Percentiles rank a stretch among this genome's conserved stretches.
Evolutionary conservation across 2,329 filamentous ascomycete species (phyloP).

Genomic region (Fusarium palustre): DNA sequence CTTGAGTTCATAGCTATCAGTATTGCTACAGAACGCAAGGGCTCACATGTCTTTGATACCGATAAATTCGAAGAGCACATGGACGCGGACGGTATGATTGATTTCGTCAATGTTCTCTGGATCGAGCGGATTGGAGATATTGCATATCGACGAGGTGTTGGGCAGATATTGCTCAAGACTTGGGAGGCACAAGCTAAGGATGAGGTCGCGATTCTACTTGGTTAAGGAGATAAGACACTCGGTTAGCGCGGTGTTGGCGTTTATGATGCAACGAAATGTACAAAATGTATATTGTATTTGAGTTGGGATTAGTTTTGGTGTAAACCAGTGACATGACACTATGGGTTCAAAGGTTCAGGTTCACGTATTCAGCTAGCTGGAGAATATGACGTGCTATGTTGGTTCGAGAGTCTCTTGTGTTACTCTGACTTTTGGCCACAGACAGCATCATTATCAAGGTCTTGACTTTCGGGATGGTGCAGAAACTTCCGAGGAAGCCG

Average conservation of each 20-base stretch:
- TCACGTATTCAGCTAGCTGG: not conserved
- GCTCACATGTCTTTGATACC: slow-evolving; percentile 55
- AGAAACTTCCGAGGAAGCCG: not conserved
- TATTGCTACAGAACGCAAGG: slow-evolving; percentile 56
- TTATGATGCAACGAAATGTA: slow-evolving; percentile 2
- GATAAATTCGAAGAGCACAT: slow-evolving; percentile 57
- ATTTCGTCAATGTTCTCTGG: slow-evolving; percentile 62
- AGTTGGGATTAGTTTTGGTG: slow-evolving; percentile 15
- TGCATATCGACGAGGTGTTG: slow-evolving; percentile 56
- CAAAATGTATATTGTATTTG: slow-evolving; percentile 22
- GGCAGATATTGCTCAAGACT: slow-evolving; percentile 55
- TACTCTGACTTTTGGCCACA: no score
- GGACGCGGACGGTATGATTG: slow-evolving; percentile 57
- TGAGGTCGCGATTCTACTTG: slow-evolving; percentile 57
- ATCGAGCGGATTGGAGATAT: slow-evolving; percentile 59
- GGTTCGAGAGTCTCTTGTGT: not conserved
- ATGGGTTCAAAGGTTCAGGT: not conserved
- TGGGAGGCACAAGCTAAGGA: slow-evolving; percentile 57
- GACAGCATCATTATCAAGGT: not conserved
- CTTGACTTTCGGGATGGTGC: not conserved
- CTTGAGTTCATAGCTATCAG: slow-evolving; percentile 60
- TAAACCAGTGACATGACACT: not conserved
- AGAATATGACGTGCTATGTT: not conserved
- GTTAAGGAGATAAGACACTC: slow-evolving; percentile 43
- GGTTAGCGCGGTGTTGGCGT: slow-evolving; percentile 38